phyloP scores from a whole-genome alignment of 2,329 filamentous ascomycete genomes.

The Pestalotiopsis fici region DNA sequence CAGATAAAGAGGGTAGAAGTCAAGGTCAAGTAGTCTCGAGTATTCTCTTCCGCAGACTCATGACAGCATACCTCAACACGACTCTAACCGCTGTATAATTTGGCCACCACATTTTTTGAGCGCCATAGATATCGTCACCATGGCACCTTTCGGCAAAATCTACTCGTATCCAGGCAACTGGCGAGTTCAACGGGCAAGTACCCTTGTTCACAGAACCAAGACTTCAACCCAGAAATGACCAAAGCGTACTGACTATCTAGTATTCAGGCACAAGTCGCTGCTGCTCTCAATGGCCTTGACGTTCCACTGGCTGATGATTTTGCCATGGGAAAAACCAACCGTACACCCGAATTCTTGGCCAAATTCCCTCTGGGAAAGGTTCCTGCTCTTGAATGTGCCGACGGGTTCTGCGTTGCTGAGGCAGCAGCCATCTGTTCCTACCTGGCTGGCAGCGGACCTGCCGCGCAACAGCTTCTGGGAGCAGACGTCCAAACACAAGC shows the following conservation, averaged over 20 bases:
- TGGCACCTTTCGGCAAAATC: slow-evolving; percentile 41
- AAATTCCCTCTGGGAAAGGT: slow-evolving; percentile 56
- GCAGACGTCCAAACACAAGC: slow-evolving; percentile 39
- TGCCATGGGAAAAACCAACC: slow-evolving; percentile 41
- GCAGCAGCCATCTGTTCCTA: slow-evolving; percentile 48
- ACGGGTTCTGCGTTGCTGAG: slow-evolving; percentile 47
- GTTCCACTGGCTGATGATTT: slow-evolving; percentile 37
- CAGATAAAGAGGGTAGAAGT: neutral
- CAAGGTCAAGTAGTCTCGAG: neutral
- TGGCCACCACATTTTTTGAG: neutral
- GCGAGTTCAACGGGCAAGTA: slow-evolving; percentile 35
- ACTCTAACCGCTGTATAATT: neutral
- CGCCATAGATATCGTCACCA: slow-evolving; percentile 18
- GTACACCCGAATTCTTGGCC: slow-evolving; percentile 43
- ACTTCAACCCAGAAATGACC: neutral
- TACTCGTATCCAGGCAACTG: slow-evolving; percentile 37
- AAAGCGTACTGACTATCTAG: neutral
- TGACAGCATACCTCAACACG: neutral
- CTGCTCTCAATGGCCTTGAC: slow-evolving; percentile 39
- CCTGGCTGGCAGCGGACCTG: slow-evolving; percentile 45
- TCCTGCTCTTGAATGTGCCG: slow-evolving; percentile 46
- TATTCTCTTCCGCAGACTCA: neutral
- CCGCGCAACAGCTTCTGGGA: slow-evolving; percentile 45
- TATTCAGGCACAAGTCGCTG: slow-evolving; percentile 33
- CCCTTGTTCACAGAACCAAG: neutral